A percentile compares a stretch with the other conserved stretches of the same genome.
Conservation (phyloP, 495 filamentous ascomycete species). For the Penicillium simplicissimum region DNA sequence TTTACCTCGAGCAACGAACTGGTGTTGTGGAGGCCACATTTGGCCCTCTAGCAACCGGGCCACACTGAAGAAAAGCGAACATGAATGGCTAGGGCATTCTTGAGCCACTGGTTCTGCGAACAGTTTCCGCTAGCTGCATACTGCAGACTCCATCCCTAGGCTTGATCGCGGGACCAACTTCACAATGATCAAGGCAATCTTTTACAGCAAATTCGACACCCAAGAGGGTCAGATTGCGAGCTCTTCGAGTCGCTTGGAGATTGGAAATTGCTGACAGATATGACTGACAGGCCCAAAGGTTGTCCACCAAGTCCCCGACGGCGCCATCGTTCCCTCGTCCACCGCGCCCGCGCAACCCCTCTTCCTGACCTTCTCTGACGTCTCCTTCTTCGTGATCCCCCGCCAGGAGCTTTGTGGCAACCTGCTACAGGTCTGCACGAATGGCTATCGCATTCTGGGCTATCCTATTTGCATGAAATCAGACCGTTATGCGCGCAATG, state of each 20-base stretch:
- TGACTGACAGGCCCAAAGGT: conserved; percentile 65
- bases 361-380: conserved; percentile 77
- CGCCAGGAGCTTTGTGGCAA: conserved; percentile 88
- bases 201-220: conserved; percentile 91
- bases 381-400: conserved; percentile 90
- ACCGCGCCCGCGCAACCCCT: conserved; percentile 55
- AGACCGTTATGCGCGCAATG: conserved; percentile 78
- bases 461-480: conserved; percentile 86
- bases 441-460: conserved; percentile 78
- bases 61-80: neutral
- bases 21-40: neutral
- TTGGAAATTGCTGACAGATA: conserved; percentile 14
- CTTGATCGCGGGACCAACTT: conserved; percentile 4
- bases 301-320: conserved; percentile 59
- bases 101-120: neutral
- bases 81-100: neutral
- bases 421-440: conserved; percentile 71
- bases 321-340: conserved; percentile 66
- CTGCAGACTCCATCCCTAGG: conserved; percentile 10
- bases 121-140: neutral
- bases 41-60: neutral
- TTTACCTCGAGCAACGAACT: neutral
- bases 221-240: conserved; percentile 64
- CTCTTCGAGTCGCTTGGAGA: neutral
- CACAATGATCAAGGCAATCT: conserved; percentile 85